These are phyloP conservation scores for Saturnispora zaruensis DNA, from an alignment of 805 yeast genomes.

Conservation along the genomic window DNA sequence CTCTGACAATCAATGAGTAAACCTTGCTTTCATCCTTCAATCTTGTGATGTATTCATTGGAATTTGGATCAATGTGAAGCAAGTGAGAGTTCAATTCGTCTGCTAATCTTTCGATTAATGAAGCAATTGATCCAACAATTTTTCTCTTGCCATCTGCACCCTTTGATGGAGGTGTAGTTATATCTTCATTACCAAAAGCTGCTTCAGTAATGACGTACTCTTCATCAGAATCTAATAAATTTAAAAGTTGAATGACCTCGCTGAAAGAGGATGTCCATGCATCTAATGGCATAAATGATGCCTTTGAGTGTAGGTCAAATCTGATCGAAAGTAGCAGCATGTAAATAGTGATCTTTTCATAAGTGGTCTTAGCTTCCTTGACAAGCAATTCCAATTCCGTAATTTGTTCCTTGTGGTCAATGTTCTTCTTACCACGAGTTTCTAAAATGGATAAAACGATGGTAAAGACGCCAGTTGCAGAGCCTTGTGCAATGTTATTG, in stretches of 20 bases:
- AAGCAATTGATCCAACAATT: slow-evolving; percentile 75
- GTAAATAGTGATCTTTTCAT: slow-evolving; percentile 70
- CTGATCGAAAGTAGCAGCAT: slow-evolving; percentile 80
- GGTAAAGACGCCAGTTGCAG: slow-evolving; percentile 48
- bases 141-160: slow-evolving; percentile 59
- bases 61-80: slow-evolving; percentile 87
- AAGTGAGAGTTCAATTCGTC: slow-evolving; percentile 88
- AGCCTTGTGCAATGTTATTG: slow-evolving; percentile 25
- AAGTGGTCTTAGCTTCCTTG: slow-evolving; percentile 45
- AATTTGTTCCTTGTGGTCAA: slow-evolving; percentile 75
- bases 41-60: slow-evolving; percentile 86
- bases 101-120: slow-evolving; percentile 86
- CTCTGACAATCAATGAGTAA: slow-evolving; percentile 69
- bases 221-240: slow-evolving; percentile 55
- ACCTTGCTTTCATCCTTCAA: slow-evolving; percentile 77
- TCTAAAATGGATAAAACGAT: slow-evolving; percentile 70
- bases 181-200: slow-evolving; percentile 62
- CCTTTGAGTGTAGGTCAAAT: slow-evolving; percentile 67
- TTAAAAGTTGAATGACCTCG: slow-evolving; percentile 56
- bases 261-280: slow-evolving; percentile 68
- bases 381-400: slow-evolving; percentile 55
- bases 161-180: slow-evolving; percentile 61
- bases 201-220: slow-evolving; percentile 67
- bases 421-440: slow-evolving; percentile 91
- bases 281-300: slow-evolving; percentile 63